phyloP scores from a whole-genome alignment of 768 basidiomycete species.

The Hydnomerulius pinastri region DNA sequence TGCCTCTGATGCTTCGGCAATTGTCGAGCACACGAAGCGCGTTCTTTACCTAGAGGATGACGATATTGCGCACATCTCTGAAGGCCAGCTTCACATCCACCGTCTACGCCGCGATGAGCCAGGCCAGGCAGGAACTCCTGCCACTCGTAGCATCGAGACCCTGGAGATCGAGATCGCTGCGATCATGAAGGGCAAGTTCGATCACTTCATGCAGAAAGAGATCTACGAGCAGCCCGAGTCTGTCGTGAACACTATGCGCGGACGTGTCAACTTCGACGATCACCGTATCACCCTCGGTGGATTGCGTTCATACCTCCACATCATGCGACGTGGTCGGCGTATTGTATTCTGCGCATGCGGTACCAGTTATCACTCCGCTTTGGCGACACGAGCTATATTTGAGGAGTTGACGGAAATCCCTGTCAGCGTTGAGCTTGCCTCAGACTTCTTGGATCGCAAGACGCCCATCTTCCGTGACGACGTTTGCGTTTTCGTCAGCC shows the following conservation, averaged over 20 bases:
- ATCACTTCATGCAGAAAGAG: constrained; percentile 99
- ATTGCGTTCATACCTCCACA: constrained; percentile 90
- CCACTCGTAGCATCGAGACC: constrained; percentile 93
- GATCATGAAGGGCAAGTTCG: constrained; percentile 99
- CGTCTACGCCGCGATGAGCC: constrained; percentile 90
- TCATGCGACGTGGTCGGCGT: constrained; percentile 91
- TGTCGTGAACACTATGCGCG: constrained; percentile 99
- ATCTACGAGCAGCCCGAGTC: constrained; percentile 99
- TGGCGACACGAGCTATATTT: constrained; percentile 96
- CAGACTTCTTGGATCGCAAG: constrained; percentile 98
- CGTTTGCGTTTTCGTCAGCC: constrained; percentile 93
- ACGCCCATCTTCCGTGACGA: constrained; percentile 99
- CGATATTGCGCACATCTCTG: constrained; percentile 96
- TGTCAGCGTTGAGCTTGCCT: constrained; percentile 94
- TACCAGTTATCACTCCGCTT: constrained; percentile 95
- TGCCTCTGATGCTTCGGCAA: constrained; percentile 94
- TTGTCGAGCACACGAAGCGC: constrained; percentile 98
- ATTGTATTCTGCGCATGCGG: constrained; percentile 99
- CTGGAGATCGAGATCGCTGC: constrained; percentile 99
- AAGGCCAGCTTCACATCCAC: constrained; percentile 98
- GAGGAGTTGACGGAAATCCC: constrained; percentile 99
- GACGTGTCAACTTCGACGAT: constrained; percentile 97
- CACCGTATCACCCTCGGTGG: constrained; percentile 93
- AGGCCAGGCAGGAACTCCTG: constrained; percentile 53
- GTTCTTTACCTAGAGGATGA: constrained; percentile 99